These are phyloP conservation scores for Actinomortierella ambigua DNA, from an alignment of 371 early-diverging fungal genomes.

Conservation along the genomic window DNA sequence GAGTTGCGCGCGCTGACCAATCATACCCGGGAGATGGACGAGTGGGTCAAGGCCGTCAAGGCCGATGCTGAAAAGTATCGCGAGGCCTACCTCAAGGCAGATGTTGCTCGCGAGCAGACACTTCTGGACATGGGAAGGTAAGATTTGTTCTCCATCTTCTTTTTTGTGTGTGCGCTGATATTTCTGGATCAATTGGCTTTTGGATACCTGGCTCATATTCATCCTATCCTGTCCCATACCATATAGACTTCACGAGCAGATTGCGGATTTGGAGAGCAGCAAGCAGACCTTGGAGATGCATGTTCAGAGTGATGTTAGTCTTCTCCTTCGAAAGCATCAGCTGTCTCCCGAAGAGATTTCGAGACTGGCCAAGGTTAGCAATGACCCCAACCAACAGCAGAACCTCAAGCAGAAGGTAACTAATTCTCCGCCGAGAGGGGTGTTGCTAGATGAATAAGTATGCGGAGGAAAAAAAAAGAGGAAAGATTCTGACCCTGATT, in stretches of 20 bases:
- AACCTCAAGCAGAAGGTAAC: constrained; percentile 38
- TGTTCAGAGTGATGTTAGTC: constrained; percentile 25
- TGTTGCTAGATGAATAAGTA: not conserved
- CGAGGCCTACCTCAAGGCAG: constrained; percentile 38
- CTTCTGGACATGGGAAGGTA: constrained; percentile 38
- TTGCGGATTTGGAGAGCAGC: constrained; percentile 27
- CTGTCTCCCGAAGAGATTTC: constrained; percentile 24
- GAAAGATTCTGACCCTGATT: not conserved
- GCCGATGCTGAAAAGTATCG: constrained; percentile 36
- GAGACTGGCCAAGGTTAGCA: constrained; percentile 33
- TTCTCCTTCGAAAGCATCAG: constrained; percentile 31
- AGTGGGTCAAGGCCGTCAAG: constrained; percentile 36
- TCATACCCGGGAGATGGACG: constrained; percentile 31
- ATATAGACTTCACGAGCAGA: constrained; percentile 23
- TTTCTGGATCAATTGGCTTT: too few relatives aligned
- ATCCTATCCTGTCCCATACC: too few relatives aligned
- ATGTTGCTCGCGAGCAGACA: constrained; percentile 35
- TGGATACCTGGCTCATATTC: too few relatives aligned
- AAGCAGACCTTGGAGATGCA: constrained; percentile 29
- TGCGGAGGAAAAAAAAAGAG: not conserved
- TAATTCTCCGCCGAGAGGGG: not conserved
- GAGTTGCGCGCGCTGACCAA: constrained; percentile 22
- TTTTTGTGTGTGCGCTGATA: too few relatives aligned
- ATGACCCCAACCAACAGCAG: constrained; percentile 35
- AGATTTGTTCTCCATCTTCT: too few relatives aligned